Conservation (phyloP, 1,284 basidiomycete species). For the Tilletia horrida region DNA sequence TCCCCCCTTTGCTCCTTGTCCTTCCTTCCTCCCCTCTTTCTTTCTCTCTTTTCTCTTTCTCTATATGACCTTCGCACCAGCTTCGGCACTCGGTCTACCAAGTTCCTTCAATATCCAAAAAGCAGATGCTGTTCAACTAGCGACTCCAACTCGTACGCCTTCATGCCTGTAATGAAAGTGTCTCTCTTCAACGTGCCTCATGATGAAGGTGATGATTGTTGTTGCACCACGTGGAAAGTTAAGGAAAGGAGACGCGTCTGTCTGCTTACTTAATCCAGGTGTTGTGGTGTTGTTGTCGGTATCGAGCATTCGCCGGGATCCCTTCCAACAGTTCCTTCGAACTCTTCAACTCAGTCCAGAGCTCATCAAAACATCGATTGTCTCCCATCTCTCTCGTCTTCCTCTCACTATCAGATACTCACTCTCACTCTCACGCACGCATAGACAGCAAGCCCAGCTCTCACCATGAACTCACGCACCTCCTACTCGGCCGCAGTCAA, state of each 20-base stretch:
- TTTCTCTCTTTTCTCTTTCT: neutral
- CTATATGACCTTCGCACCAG: neutral
- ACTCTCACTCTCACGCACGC: neutral
- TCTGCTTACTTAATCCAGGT: too few species aligned
- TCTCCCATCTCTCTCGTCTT: conserved; percentile 4
- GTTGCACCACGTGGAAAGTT: too few species aligned
- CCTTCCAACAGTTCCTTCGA: neutral
- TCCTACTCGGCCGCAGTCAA: conserved; percentile 59
- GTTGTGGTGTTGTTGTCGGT: too few species aligned
- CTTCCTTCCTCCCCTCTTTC: neutral
- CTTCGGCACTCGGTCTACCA: neutral
- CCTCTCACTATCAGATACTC: neutral
- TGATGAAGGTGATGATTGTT: too few species aligned
- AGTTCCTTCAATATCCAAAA: too few species aligned
- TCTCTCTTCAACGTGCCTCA: too few species aligned
- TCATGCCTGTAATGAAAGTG: too few species aligned
- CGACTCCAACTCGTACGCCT: too few species aligned
- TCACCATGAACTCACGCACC: conserved; percentile 9
- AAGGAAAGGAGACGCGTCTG: too few species aligned
- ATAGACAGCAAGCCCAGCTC: neutral
- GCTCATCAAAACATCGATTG: neutral
- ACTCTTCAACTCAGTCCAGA: neutral
- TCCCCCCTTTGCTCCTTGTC: neutral
- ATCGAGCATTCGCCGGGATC: too few species aligned
- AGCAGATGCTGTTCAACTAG: too few species aligned